phyloP scores from a whole-genome alignment of 2,329 filamentous ascomycete genomes.

The Sclerotinia glacialis region DNA sequence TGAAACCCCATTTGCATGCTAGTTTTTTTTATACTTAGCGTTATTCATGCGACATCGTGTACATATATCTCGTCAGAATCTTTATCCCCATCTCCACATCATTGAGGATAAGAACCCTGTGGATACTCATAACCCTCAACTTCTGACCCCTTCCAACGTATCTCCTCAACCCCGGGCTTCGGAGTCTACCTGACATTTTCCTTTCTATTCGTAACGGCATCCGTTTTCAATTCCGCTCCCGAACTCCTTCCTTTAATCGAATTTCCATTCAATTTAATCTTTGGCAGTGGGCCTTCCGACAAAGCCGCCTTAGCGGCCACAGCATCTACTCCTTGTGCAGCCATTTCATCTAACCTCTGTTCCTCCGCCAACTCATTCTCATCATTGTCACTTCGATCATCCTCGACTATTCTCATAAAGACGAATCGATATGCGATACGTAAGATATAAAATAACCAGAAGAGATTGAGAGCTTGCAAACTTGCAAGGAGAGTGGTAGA shows the following conservation, averaged over 20 bases:
- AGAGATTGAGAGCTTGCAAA: constrained; percentile 72
- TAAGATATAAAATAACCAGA: constrained; percentile 76
- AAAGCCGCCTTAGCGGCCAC: constrained; percentile 11
- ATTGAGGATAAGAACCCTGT: neutral
- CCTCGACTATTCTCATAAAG: constrained; percentile 57
- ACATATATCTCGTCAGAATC: neutral
- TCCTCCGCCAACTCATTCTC: constrained; percentile 40
- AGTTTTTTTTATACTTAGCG: neutral
- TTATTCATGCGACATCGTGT: constrained; percentile 5
- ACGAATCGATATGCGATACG: constrained; percentile 71
- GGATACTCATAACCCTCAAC: neutral
- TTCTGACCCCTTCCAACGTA: neutral
- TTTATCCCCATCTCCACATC: neutral
- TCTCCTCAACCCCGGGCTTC: no score
- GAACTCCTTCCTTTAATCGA: constrained; percentile 22
- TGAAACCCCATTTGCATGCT: neutral
- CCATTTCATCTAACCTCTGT: constrained; percentile 23
- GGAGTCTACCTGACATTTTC: constrained; percentile 6
- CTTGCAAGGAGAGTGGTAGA: constrained; percentile 61
- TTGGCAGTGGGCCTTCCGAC: neutral
- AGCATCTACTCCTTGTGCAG: constrained; percentile 10
- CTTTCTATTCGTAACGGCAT: constrained; percentile 26
- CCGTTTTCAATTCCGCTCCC: constrained; percentile 16
- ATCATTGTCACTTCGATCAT: constrained; percentile 71
- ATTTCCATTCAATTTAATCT: constrained; percentile 24